Evolutionary conservation across 2,329 filamentous ascomycete genomes (phyloP).

Genomic region (Fusarium guadeloupense): DNA sequence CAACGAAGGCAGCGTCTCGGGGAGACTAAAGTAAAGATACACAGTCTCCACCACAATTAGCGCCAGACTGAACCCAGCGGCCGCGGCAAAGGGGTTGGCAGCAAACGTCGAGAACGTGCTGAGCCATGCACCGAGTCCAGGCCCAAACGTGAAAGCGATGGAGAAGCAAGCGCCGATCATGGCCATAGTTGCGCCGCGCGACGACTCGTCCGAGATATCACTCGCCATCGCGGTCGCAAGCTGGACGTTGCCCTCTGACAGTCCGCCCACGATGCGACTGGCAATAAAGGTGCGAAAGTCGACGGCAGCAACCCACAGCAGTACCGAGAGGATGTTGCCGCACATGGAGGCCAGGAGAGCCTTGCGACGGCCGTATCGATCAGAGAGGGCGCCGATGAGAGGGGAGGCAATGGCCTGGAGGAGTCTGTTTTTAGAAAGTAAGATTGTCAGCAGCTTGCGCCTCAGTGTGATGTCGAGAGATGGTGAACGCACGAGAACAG

Average conservation of each 20-base stretch:
- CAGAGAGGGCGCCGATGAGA: slow-evolving; percentile 87
- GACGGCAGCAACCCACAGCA: slow-evolving; percentile 91
- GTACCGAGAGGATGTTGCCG: slow-evolving; percentile 91
- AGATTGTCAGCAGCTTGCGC: slow-evolving; percentile 9
- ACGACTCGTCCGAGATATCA: slow-evolving; percentile 88
- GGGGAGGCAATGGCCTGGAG: slow-evolving; percentile 93
- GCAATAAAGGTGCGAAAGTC: slow-evolving; percentile 97
- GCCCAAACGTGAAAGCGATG: slow-evolving; percentile 95
- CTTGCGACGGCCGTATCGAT: slow-evolving; percentile 85
- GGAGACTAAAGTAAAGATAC: slow-evolving; percentile 85
- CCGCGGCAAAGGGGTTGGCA: slow-evolving; percentile 92
- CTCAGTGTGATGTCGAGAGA: not conserved
- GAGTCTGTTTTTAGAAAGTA: slow-evolving; percentile 63
- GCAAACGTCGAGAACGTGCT: slow-evolving; percentile 80
- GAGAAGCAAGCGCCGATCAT: slow-evolving; percentile 96
- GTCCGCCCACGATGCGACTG: slow-evolving; percentile 88
- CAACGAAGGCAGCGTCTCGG: slow-evolving; percentile 81
- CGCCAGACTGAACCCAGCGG: slow-evolving; percentile 85
- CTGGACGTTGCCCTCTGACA: slow-evolving; percentile 97
- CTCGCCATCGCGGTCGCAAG: slow-evolving; percentile 95
- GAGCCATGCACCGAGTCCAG: slow-evolving; percentile 87
- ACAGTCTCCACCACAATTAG: slow-evolving; percentile 87
- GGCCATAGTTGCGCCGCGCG: slow-evolving; percentile 91
- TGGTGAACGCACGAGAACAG: slow-evolving; percentile 72
- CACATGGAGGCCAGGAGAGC: slow-evolving; percentile 91